Evolutionary conservation across 2,329 filamentous ascomycete species (phyloP), one percentile per base, ranked within the genome.

Genomic region (Chrysoporthe austroafricana): DNA sequence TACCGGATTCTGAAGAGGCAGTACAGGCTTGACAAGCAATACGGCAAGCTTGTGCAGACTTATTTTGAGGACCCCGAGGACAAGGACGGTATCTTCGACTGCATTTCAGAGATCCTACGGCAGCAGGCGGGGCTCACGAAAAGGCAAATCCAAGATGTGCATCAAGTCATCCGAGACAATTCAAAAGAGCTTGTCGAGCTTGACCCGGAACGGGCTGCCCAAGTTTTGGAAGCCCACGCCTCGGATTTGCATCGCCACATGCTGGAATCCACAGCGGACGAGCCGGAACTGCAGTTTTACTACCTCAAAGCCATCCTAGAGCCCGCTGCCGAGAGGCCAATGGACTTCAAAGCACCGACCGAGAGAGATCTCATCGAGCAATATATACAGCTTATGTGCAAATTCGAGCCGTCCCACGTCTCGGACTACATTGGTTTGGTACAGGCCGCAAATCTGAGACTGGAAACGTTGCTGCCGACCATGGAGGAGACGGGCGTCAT

Each of bases 351-450:
- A 34, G 62, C 69, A 21, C 69, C 74, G n/a, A 72, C 75, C 64
- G 84, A 87, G 54, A 83, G 86, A 54, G 85, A 86, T 44, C 89
- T 97, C 72, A 82, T 91, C 6, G 96, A 98, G 77, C 86, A 86
- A 66, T 98, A 98, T 77, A 90, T 98, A 4, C 91, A 91, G 73
- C 86, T 99, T 34, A 94, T 98, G 90, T 99, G 96, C 79, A 87
- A 83, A 66, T 97, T 93, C 76, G 88, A 97, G 69, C 88, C 93
- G 3, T 80, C 85, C 0, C 93, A 94, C 73, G 95, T 99, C 1
- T 92, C 92, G 2, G 90, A 94, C 66, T 99, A 96, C 76, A 87
- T 98, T 39, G 89, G 91, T 48, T 77, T 87, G 1, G 84, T 97
- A 2, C 91, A 93, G 72, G 89, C 90, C 3, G 89, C 91, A 13